Evolutionary conservation across 164 flowering plant species (phyloP).

Genomic region (Chimonanthus praecox): DNA sequence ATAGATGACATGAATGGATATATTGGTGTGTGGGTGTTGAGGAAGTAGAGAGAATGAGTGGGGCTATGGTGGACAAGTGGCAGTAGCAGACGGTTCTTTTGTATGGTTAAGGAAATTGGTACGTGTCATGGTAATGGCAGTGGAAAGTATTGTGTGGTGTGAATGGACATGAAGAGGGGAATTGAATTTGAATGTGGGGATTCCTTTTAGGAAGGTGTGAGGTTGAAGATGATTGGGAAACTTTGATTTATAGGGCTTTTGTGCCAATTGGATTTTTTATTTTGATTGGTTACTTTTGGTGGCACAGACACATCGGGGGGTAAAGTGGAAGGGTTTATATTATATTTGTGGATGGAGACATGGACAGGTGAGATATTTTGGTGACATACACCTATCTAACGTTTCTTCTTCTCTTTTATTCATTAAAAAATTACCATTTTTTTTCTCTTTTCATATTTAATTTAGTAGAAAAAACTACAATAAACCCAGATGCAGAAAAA

Average conservation of each 20-base stretch:
- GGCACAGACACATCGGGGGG: neutral
- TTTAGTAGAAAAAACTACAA: too few species aligned
- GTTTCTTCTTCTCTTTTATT: neutral
- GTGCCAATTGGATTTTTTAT: neutral
- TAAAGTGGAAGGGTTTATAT: neutral
- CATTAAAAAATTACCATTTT: too few species aligned
- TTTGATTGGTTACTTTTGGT: conserved; percentile 3
- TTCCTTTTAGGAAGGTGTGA: neutral
- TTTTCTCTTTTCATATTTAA: too few species aligned
- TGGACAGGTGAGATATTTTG: neutral
- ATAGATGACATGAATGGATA: conserved; percentile 1
- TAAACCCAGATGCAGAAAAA: too few species aligned
- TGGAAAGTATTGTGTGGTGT: conserved; percentile 5
- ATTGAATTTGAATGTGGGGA: neutral
- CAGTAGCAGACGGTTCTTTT: neutral
- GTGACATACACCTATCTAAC: neutral
- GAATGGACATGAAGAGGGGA: neutral
- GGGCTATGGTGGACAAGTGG: conserved; percentile 6
- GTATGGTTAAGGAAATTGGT: conserved; percentile 8
- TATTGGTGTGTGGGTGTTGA: neutral
- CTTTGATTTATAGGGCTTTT: neutral
- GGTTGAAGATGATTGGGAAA: conserved; percentile 2
- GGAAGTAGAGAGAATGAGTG: conserved; percentile 4
- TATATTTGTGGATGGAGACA: neutral
- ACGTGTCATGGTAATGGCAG: conserved; percentile 6